phyloP scores from a whole-genome alignment of 2,329 filamentous ascomycete genomes.

The Ophiognomonia clavigignenti-juglandacearum region DNA sequence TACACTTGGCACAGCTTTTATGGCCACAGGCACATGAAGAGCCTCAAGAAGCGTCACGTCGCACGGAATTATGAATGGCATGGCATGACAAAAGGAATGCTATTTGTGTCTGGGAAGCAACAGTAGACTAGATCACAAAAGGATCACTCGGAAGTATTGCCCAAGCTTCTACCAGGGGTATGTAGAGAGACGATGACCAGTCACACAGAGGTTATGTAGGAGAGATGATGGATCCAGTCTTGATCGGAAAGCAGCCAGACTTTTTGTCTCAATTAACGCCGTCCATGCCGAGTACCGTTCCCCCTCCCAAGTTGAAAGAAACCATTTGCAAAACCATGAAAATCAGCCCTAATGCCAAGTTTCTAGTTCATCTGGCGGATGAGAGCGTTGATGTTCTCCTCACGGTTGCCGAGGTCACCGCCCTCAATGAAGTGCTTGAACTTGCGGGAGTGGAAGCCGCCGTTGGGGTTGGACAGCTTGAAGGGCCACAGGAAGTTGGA shows the following conservation, averaged over 20 bases:
- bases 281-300: conserved; percentile 24
- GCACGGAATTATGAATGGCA: not conserved
- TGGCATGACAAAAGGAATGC: conserved; percentile 8
- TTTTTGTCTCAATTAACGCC: conserved; percentile 28
- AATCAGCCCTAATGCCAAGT: conserved; percentile 10
- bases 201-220: conserved; percentile 12
- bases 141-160: conserved; percentile 10
- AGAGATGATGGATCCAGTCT: conserved; percentile 12
- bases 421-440: conserved; percentile 99
- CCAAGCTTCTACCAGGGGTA: conserved; percentile 7
- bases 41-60: too few relatives aligned
- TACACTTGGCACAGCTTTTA: too few relatives aligned
- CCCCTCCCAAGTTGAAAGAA: conserved; percentile 21
- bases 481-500: conserved; percentile 99
- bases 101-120: not conserved
- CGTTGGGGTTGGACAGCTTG: conserved; percentile 98
- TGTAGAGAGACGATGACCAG: conserved; percentile 12
- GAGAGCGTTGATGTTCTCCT: conserved; percentile 95
- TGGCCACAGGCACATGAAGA: too few relatives aligned
- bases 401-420: conserved; percentile 97
- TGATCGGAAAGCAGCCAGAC: conserved; percentile 15
- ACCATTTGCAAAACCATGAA: conserved; percentile 21
- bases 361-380: conserved; percentile 97
- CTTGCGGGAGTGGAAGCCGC: conserved; percentile 93
- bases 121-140: conserved; percentile 3